Base-by-base conservation (phyloP, 2,329 filamentous ascomycete genomes). In the Aspergillus costaricaensis region DNA sequence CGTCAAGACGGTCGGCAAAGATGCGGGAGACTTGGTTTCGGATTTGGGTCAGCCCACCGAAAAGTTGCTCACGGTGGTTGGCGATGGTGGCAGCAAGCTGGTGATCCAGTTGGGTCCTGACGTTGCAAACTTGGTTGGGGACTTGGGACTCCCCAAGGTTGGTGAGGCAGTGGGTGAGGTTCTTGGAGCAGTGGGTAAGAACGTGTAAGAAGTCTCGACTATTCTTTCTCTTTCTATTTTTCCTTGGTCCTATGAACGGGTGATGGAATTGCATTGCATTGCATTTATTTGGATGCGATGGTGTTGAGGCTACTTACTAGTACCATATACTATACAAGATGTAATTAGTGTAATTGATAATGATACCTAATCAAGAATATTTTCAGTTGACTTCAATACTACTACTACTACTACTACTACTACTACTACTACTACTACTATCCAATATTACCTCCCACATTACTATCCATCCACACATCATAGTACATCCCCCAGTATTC, bases 21-120 rank as follows among this genome's bases (percentile, higher is more conserved):
- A 36, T 14, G 49, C 68, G 3, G 61, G 61, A 21, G 64, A 67
- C 36, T 65, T 72, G 49, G 39, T 68, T 51, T 32, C 61, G 15
- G 64, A 65, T 48, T 56, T 63, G 48, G 68, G 60, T 17, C 61
- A 64, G 19, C 63, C 64, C 25, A 59, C 67, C 38, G 60, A 65
- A 55, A 63, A 64, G 59, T 59, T 67, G 43, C 47, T 73, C 41
- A 72, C 70, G 48, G 64, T 72, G 12, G 55, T 68, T 14, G 61
- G 63, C n/a, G 55, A 70, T 32, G 69, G 69, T 38, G 44, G 58
- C 30, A 56, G 61, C 2, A 59, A 62, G 52, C 62, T 70, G 10
- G 66, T 72, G 15, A 57, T 72, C 49, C 21, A 65, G 25, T 65
- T 72, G 50, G 62, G 62, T 19, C 64, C 68, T 32, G 61, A 62